phyloP scores from a whole-genome alignment of 2,329 filamentous ascomycete genomes.

The Calycina marina region DNA sequence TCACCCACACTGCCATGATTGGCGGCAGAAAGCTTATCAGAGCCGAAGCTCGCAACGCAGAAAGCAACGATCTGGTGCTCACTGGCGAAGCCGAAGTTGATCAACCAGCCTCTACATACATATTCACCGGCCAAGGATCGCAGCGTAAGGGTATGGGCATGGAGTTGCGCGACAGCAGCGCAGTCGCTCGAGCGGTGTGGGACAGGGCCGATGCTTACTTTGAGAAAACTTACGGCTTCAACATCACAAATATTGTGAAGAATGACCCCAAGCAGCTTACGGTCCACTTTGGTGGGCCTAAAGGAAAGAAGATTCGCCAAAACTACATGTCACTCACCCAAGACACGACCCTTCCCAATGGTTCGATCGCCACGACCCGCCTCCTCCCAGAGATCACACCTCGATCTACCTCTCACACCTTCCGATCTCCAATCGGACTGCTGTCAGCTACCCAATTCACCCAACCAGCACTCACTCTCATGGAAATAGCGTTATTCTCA shows the following conservation, averaged over 20 bases:
- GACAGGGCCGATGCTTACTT: conserved; percentile 24
- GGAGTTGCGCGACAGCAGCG: conserved; percentile 24
- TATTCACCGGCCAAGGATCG: conserved; percentile 29
- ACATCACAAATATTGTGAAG: conserved; percentile 24
- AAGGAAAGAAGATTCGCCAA: conserved; percentile 3
- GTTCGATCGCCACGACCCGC: not conserved
- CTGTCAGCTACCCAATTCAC: conserved; percentile 25
- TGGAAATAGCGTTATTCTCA: conserved; percentile 20
- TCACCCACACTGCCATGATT: conserved; percentile 23
- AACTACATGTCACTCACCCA: conserved; percentile 8
- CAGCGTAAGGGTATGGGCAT: conserved; percentile 29
- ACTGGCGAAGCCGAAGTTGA: conserved; percentile 20
- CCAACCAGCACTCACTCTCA: conserved; percentile 22
- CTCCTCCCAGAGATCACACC: conserved; percentile 6
- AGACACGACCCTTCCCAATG: conserved; percentile 3
- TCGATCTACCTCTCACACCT: conserved; percentile 18
- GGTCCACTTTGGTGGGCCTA: conserved; percentile 25
- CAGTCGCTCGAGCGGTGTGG: conserved; percentile 24
- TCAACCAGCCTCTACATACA: conserved; percentile 22
- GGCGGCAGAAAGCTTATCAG: conserved; percentile 22
- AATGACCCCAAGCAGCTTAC: conserved; percentile 25
- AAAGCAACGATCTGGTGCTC: conserved; percentile 25
- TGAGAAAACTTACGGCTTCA: conserved; percentile 21
- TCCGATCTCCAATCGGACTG: conserved; percentile 16
- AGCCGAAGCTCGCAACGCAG: conserved; percentile 21